Percentiles rank a stretch among this genome's conserved stretches.
Evolutionary conservation across 805 yeast species (phyloP).

Genomic region (Starmera caribaea): DNA sequence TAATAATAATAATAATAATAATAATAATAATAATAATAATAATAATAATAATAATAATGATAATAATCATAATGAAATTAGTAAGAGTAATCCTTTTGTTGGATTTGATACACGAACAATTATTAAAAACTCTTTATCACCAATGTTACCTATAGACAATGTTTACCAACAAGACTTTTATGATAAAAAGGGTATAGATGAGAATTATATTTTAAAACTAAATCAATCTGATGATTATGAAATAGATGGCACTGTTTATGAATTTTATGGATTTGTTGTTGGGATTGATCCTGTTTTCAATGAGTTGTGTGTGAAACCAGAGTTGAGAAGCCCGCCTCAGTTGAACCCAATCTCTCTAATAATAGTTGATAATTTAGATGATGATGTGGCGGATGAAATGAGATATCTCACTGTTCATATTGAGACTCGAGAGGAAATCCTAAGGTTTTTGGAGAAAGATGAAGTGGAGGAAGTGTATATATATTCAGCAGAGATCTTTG

Average conservation of each 20-base stretch:
- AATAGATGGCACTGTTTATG: conserved; percentile 11
- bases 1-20: not conserved
- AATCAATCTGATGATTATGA: conserved; percentile 1
- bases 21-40: not conserved
- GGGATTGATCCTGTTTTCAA: conserved; percentile 10
- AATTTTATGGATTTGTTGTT: conserved; percentile 8
- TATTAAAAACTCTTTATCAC: no score
- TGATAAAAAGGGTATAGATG: no score
- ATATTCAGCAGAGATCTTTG: conserved; percentile 3
- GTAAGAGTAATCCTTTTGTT: not conserved
- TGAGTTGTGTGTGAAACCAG: conserved; percentile 8
- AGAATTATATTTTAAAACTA: no score
- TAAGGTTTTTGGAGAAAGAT: conserved; percentile 11
- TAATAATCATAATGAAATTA: not conserved
- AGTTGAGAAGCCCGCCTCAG: conserved; percentile 2
- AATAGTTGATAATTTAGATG: not conserved
- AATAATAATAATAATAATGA: not conserved
- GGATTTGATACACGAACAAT: not conserved
- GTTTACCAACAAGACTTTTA: no score
- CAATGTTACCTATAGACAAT: not conserved
- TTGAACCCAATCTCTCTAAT: conserved; percentile 7
- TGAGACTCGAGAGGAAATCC: conserved; percentile 5
- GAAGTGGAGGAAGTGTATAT: conserved; percentile 17
- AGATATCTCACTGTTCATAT: conserved; percentile 7
- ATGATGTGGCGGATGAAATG: conserved; percentile 4